These are phyloP conservation scores for Buddleja alternifolia DNA, from an alignment of 257 asterid species.

Conservation along the genomic window DNA sequence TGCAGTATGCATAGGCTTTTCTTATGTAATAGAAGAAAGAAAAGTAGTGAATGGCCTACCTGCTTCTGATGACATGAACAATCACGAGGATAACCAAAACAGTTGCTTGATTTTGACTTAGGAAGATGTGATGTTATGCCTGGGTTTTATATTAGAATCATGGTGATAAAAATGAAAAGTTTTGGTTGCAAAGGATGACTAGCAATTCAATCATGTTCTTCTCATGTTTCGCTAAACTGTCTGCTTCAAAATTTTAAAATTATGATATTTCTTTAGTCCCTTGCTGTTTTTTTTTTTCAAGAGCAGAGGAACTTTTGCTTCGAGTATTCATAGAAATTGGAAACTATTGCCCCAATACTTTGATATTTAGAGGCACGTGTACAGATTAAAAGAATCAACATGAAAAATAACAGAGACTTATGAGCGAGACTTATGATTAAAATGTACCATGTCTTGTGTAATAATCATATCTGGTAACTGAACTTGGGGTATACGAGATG, in stretches of 20 bases:
- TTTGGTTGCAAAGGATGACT: slow-evolving; percentile 41
- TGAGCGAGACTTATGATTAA: too few relatives aligned
- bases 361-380: slow-evolving; percentile 11
- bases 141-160: slow-evolving; percentile 34
- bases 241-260: slow-evolving; percentile 30
- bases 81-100: slow-evolving; percentile 11
- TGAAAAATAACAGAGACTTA: not conserved
- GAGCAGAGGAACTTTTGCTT: slow-evolving; percentile 1
- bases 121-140: slow-evolving; percentile 12
- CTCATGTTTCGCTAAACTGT: slow-evolving; percentile 63
- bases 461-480: too few relatives aligned
- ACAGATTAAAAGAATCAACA: not conserved
- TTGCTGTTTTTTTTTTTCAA: too few relatives aligned
- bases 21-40: not conserved
- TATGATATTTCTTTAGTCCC: not conserved
- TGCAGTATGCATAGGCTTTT: too few relatives aligned
- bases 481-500: too few relatives aligned
- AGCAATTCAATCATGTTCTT: slow-evolving; percentile 63
- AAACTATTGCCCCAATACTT: slow-evolving; percentile 24
- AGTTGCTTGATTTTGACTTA: slow-evolving; percentile 14
- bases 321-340: slow-evolving; percentile 9
- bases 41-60: slow-evolving; percentile 28
- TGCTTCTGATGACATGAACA: slow-evolving; percentile 24
- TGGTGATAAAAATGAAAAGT: slow-evolving; percentile 31
- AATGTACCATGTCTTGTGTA: too few relatives aligned